Conservation (phyloP, 192 early-diverging fungal genomes). For the Gonapodya sp. region DNA sequence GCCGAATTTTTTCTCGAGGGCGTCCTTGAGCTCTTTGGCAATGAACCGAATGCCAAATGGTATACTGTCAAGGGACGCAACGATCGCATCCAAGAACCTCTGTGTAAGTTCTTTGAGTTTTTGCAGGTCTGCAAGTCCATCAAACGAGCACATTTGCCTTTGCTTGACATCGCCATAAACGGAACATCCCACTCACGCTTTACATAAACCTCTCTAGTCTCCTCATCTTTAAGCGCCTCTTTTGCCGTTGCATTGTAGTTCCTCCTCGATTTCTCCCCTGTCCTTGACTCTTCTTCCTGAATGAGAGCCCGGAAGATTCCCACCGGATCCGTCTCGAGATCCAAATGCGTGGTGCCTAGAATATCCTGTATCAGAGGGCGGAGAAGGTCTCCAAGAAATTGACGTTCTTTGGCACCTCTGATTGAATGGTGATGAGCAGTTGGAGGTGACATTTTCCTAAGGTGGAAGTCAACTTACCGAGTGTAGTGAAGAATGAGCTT, state of each 20-base stretch:
- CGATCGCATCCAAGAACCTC: conserved; percentile 74
- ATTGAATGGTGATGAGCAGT: not conserved
- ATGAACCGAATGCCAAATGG: conserved; percentile 95
- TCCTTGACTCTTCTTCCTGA: conserved; percentile 78
- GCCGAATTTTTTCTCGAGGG: conserved; percentile 70
- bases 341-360: conserved; percentile 63
- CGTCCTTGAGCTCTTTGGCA: conserved; percentile 75
- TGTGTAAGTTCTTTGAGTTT: conserved; percentile 75
- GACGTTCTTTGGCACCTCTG: conserved; percentile 87
- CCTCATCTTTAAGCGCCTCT: conserved; percentile 73
- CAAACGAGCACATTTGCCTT: not conserved
- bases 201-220: conserved; percentile 34
- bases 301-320: conserved; percentile 78
- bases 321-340: conserved; percentile 79
- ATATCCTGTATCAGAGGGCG: conserved; percentile 72
- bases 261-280: conserved; percentile 68
- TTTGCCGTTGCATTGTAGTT: conserved; percentile 67
- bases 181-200: conserved; percentile 21
- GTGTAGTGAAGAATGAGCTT: conserved; percentile 93
- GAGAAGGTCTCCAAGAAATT: conserved; percentile 77
- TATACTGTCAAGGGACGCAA: conserved; percentile 68
- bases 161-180: not conserved
- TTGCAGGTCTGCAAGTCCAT: conserved; percentile 54
- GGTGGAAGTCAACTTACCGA: conserved; percentile 38
- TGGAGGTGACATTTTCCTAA: conserved; percentile 17